Evolutionary conservation across 805 yeast species (phyloP), one percentile per base, ranked within the genome.

Genomic region (Metschnikowia cubensis): DNA sequence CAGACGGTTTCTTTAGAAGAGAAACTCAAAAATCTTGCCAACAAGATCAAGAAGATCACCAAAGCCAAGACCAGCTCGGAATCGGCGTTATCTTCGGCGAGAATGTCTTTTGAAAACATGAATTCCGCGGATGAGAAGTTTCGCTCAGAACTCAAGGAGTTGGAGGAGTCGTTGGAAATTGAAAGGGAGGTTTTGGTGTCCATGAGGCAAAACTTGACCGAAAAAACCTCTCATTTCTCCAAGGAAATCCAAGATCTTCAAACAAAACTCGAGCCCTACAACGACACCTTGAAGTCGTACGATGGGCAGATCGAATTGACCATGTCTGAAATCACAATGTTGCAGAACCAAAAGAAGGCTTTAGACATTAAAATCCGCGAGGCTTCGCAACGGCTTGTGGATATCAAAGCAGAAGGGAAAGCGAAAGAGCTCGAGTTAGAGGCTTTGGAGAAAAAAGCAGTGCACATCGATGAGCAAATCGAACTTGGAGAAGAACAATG

Each of bases 251-350:
- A 81, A 56, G 58, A 61, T 13, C 68, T 83, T 36, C 91, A 88
- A 62, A 75, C 73, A 6, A 75, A 84, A 52, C 68, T 89, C 6
- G 91, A 87, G 56, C 99, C 98, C 0, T 89, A 95, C 91, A 82
- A 81, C 51, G 84, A 79, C 25, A 77, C 82, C 54, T 69, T 90
- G 31, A 83, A 79, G 51, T 76, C 78, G 14, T 83, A 84, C 50
- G 82, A 82, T 49, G 78, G 86, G 13, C 82, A 82, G 42, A 77
- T 86, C 6, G 79, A 83, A 45, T 76, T 88, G n/a, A 79, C 83
- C 3, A 74, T 79, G 46, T 80, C 88, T 6, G 81, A 84, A 52
- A 74, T 88, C n/a, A 80, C 81, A 21, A 75, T 88, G 64, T 60
- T 86, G 7, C 61, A 69, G 20, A 77, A 74, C 15, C 79, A 81